Evolutionary conservation across 2,329 filamentous ascomycete genomes (phyloP), one percentile per base, ranked within the genome.

Genomic region (Berkeleyomyces rouxiae): DNA sequence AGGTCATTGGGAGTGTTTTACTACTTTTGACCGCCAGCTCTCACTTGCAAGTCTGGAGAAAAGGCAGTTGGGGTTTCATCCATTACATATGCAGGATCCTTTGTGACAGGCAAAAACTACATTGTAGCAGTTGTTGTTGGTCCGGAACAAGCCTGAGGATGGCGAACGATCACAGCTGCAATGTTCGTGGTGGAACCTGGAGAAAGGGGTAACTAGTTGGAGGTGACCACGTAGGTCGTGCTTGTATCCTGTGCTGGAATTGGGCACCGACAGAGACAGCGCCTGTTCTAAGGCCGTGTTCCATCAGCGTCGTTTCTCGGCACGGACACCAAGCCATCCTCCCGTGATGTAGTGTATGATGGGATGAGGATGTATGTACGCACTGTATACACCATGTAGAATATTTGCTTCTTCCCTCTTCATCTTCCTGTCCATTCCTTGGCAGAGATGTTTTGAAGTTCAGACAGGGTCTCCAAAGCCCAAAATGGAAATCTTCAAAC

Each of bases 101-200:
- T 61, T 40, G 39, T 61, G 59, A 61, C 59, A 61, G 23, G 31
- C 16, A 31, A 39, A 61, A 61, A 61, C 47, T 51, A 4, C 16
- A 11, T 31, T 51, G 47, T 31, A 23, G 47, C 23, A 4, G 47
- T 23, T 51, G 47, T 51, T 51, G 16, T 23, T 9, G 31, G 31
- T 51, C 13, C 33, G 13, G 47, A 51, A 31, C 7, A 31, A 47
- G n/a, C 23, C 44, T 13, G 44, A 7, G 44, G 13, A 47, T 6
- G 44, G 11, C 5, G 44, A 47, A 47, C 13, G 11, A 47, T 47
- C n/a, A 23, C 44, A 23, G n/a, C 44, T 47, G 44, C 23, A n/a
- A 23, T 47, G 44, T 9, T 23, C 44, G 7, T 47, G 44, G 44
- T 16, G 44, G 23, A 47, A 7, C 44, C 44, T 16, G 23, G 44